A percentile compares a stretch with the other conserved stretches of the same genome.
These are phyloP conservation scores for Yamadazyma kitorensis DNA, from an alignment of 805 yeast genomes.

Conservation along the genomic window DNA sequence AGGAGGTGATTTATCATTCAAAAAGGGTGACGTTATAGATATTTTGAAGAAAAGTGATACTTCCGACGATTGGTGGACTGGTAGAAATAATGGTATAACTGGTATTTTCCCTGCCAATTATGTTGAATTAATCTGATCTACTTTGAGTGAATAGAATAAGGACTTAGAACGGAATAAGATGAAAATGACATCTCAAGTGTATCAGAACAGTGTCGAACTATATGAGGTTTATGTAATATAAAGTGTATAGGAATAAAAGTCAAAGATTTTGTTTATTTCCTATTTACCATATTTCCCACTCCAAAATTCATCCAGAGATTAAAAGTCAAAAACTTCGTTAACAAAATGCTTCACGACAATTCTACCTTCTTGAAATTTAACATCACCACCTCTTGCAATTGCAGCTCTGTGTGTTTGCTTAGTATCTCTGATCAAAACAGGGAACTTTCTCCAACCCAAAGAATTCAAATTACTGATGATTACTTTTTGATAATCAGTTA, in stretches of 20 bases:
- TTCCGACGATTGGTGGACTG: slow-evolving; percentile 99
- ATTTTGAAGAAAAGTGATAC: slow-evolving; percentile 84
- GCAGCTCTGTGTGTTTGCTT: slow-evolving; percentile 79
- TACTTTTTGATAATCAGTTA: slow-evolving; percentile 43
- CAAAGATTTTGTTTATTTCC: no score
- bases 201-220: no score
- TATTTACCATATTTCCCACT: no score
- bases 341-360: slow-evolving; percentile 65
- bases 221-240: no score
- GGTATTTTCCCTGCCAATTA: slow-evolving; percentile 98
- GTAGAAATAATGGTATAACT: slow-evolving; percentile 74
- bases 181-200: no score
- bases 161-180: no score
- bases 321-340: slow-evolving; percentile 26
- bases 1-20: slow-evolving; percentile 87
- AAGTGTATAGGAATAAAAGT: no score
- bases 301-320: no score
- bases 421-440: slow-evolving; percentile 64
- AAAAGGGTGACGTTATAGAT: slow-evolving; percentile 90
- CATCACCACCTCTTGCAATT: slow-evolving; percentile 58
- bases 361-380: slow-evolving; percentile 63
- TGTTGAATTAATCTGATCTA: slow-evolving; percentile 66
- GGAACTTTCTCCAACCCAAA: slow-evolving; percentile 66
- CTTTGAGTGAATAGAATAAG: no score
- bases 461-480: slow-evolving; percentile 57